A percentile compares a stretch with the other conserved stretches of the same genome.
Conservation (phyloP, 371 early-diverging fungal genomes). For the Apophysomyces ossiformis region DNA sequence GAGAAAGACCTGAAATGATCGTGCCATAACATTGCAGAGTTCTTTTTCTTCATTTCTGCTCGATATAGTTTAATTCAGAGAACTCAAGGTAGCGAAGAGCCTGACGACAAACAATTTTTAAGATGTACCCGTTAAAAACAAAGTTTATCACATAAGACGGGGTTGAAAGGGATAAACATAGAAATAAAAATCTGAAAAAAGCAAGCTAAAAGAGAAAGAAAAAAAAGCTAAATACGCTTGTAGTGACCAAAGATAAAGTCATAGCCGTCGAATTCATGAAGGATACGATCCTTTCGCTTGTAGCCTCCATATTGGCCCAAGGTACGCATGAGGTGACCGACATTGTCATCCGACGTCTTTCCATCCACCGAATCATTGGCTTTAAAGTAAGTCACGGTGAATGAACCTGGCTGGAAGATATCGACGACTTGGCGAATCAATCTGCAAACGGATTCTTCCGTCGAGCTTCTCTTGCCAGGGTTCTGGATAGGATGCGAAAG, state of each 20-base stretch:
- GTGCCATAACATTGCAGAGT: no score
- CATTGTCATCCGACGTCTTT: conserved; percentile 23
- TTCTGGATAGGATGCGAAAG: conserved; percentile 27
- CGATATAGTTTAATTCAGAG: no score
- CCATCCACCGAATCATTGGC: conserved; percentile 43
- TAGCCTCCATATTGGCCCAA: conserved; percentile 60
- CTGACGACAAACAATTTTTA: no score
- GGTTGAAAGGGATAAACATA: no score
- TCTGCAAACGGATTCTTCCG: conserved; percentile 50
- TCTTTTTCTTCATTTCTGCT: no score
- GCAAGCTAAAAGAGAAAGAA: not conserved
- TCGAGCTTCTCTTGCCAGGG: conserved; percentile 32
- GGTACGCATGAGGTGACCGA: conserved; percentile 43
- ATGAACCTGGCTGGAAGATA: conserved; percentile 81
- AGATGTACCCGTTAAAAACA: no score
- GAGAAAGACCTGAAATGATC: no score
- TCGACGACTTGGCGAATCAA: conserved; percentile 76
- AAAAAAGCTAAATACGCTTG: conserved; percentile 13
- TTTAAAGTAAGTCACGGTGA: conserved; percentile 85
- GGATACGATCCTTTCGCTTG: conserved; percentile 66
- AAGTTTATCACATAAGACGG: no score
- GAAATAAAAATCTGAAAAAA: no score
- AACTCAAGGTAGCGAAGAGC: no score
- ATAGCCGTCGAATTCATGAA: conserved; percentile 82
- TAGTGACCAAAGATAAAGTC: conserved; percentile 76